Conservation (phyloP, 2,329 filamentous ascomycete genomes). For the Colletotrichum tabaci region DNA sequence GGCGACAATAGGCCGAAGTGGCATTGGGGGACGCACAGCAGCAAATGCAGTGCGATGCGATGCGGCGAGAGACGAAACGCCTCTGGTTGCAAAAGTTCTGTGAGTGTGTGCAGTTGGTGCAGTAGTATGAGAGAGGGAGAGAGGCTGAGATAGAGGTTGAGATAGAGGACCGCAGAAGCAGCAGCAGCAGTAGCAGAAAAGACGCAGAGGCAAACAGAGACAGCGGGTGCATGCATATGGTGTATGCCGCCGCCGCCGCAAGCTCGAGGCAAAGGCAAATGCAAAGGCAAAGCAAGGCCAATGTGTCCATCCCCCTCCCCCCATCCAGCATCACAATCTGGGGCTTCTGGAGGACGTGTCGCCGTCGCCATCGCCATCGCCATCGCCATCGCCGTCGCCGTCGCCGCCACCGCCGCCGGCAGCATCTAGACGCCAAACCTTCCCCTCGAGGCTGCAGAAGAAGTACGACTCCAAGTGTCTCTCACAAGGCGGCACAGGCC, state of each 20-base stretch:
- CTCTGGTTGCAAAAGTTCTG: conserved; percentile 9
- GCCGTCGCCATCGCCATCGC: too few species aligned
- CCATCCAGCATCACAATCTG: conserved; percentile 12
- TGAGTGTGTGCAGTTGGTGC: neutral
- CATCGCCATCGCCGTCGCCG: too few species aligned
- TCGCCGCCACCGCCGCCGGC: conserved; percentile 1
- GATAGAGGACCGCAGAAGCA: neutral
- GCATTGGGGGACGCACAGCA: neutral
- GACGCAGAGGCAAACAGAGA: conserved; percentile 3
- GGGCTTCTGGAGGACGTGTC: conserved; percentile 15
- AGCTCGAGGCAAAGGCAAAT: neutral
- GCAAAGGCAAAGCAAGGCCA: too few species aligned
- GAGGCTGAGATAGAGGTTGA: too few species aligned
- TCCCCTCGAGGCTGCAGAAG: neutral
- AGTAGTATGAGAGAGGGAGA: neutral
- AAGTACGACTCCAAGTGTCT: too few species aligned
- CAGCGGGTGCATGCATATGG: conserved; percentile 27
- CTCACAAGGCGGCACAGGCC: neutral
- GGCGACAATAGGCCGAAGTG: neutral
- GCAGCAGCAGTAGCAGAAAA: neutral
- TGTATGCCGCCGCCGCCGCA: neutral
- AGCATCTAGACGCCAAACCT: conserved; percentile 4
- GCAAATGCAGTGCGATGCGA: conserved; percentile 22
- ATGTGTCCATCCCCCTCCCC: neutral
- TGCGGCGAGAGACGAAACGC: conserved; percentile 5